phyloP scores from a whole-genome alignment of 2,329 filamentous ascomycete species.

The Domatiomyces globalis region DNA sequence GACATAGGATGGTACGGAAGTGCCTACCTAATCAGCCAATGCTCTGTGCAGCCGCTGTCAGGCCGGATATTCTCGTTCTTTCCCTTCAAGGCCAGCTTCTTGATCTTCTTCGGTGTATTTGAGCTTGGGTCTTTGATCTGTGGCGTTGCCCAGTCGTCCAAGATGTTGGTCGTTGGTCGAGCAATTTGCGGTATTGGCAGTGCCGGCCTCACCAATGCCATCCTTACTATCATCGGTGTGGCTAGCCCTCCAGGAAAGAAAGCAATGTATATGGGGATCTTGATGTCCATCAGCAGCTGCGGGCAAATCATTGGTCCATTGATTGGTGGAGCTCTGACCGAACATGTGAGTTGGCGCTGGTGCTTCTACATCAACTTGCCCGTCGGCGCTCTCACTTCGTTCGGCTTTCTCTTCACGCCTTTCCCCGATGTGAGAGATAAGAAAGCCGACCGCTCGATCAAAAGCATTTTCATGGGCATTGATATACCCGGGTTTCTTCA shows the following conservation, averaged over 20 bases:
- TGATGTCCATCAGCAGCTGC: conserved; percentile 23
- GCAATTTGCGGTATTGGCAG: conserved; percentile 23
- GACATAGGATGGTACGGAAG: conserved; percentile 26
- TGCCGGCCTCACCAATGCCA: conserved; percentile 26
- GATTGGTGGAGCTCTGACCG: conserved; percentile 30
- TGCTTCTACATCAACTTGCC: conserved; percentile 34
- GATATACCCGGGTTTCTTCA: conserved; percentile 18
- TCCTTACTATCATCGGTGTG: conserved; percentile 28
- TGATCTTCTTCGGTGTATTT: conserved; percentile 21
- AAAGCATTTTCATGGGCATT: conserved; percentile 1
- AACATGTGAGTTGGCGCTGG: conserved; percentile 23
- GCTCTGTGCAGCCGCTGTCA: conserved; percentile 33
- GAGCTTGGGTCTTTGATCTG: conserved; percentile 23
- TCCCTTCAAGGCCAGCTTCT: conserved; percentile 21
- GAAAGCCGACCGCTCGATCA: not conserved
- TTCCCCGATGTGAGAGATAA: not conserved
- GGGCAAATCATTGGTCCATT: conserved; percentile 29
- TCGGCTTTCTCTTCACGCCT: not conserved
- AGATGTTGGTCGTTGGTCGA: conserved; percentile 23
- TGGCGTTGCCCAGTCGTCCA: conserved; percentile 20
- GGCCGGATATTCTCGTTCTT: conserved; percentile 37
- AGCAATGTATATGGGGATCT: conserved; percentile 23
- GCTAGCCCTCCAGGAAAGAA: conserved; percentile 23
- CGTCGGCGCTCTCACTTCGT: conserved; percentile 26
- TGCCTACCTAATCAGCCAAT: conserved; percentile 27